A percentile compares a stretch with the other conserved stretches of the same genome.
phyloP scores from a whole-genome alignment of 2,329 filamentous ascomycete species.

The Tolypocladium endophyticum region DNA sequence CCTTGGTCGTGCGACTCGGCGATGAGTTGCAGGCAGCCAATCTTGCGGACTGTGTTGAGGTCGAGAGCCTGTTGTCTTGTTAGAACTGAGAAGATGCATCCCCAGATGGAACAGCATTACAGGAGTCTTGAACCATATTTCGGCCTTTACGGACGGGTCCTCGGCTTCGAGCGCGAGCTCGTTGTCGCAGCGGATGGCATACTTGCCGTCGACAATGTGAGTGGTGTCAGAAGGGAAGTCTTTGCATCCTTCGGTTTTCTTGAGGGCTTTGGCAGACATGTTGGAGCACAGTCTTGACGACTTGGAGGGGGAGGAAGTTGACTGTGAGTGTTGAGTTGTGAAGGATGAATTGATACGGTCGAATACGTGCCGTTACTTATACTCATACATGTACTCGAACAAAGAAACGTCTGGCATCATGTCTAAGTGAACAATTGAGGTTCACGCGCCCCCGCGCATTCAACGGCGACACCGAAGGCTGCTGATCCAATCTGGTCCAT shows the following conservation, averaged over 20 bases:
- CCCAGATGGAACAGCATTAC: neutral
- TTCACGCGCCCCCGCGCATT: neutral
- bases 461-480: neutral
- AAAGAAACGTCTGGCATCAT: neutral
- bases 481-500: neutral
- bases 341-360: neutral
- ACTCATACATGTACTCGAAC: neutral
- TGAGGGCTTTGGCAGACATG: neutral
- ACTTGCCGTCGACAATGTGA: neutral
- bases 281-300: neutral
- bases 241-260: neutral
- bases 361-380: neutral
- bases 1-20: constrained; percentile 8
- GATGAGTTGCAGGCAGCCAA: constrained; percentile 4
- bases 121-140: neutral
- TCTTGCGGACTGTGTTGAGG: neutral
- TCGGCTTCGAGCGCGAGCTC: neutral
- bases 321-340: neutral
- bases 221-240: neutral
- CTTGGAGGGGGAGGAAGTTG: neutral
- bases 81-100: neutral
- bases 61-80: neutral
- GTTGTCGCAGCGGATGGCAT: neutral
- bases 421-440: neutral
- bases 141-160: neutral